Conservation (phyloP, 805 yeast species). For the Saturnispora besseyi region DNA sequence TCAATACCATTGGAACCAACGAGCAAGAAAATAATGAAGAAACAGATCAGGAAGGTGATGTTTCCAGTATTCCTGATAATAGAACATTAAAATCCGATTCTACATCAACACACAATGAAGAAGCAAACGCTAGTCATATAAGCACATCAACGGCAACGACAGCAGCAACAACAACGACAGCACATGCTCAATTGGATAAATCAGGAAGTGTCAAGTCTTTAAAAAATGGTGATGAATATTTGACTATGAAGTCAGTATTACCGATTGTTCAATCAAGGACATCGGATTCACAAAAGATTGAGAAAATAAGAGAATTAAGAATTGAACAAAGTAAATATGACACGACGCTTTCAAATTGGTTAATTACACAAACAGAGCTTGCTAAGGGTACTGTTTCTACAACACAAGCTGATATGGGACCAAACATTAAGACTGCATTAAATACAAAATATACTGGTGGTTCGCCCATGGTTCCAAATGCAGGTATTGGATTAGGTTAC, state of each 20-base stretch:
- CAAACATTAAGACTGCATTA: slow-evolving; percentile 3
- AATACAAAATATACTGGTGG: slow-evolving; percentile 5
- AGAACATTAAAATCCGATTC: slow-evolving; percentile 1
- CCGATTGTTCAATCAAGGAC: background rate
- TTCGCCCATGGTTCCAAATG: background rate
- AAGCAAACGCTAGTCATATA: background rate
- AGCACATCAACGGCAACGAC: slow-evolving; percentile 17
- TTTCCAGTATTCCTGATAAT: background rate
- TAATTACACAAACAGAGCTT: slow-evolving; percentile 5
- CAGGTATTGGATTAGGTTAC: slow-evolving; percentile 4
- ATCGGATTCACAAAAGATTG: background rate
- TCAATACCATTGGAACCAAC: background rate
- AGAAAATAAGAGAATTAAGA: background rate
- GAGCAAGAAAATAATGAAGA: background rate
- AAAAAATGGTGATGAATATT: background rate
- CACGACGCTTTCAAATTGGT: slow-evolving; percentile 1
- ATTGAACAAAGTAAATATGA: background rate
- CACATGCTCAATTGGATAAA: background rate
- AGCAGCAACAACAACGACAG: slow-evolving; percentile 17
- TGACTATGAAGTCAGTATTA: background rate
- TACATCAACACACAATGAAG: slow-evolving; percentile 6
- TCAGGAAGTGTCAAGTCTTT: background rate
- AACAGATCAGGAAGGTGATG: background rate
- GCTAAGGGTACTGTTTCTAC: slow-evolving; percentile 1
- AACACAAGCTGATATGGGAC: slow-evolving; percentile 3